phyloP scores from a whole-genome alignment of 352 stramenopile species.

The Lagenidium giganteum region DNA sequence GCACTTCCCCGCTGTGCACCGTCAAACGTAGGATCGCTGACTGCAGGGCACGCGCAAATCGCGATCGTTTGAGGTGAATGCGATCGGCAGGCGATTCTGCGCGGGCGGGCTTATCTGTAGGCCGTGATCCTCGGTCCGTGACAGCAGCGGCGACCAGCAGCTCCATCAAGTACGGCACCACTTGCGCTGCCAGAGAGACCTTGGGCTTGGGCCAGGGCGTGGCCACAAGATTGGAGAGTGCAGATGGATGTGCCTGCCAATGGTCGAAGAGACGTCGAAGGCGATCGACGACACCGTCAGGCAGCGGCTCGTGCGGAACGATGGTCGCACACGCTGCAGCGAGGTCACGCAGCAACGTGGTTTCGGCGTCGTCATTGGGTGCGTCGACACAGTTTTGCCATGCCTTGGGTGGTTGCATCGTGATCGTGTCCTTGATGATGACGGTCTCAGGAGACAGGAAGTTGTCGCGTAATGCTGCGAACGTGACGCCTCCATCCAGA shows the following conservation, averaged over 20 bases:
- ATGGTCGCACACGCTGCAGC: conserved; percentile 23
- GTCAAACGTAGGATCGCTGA: conserved; percentile 35
- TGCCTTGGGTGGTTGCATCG: conserved; percentile 13
- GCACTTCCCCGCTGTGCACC: conserved; percentile 29
- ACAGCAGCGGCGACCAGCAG: conserved; percentile 6
- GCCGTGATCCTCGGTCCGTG: conserved; percentile 2
- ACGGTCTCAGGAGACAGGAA: conserved; percentile 46
- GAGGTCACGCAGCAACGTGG: conserved; percentile 23
- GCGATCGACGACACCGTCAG: conserved; percentile 25
- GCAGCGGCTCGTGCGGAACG: conserved; percentile 36
- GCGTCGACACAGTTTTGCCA: conserved; percentile 36
- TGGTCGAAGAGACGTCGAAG: too few species aligned
- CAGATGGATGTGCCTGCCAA: too few species aligned
- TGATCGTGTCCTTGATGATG: conserved; percentile 38
- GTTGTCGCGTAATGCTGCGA: conserved; percentile 46
- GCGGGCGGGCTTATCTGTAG: neutral
- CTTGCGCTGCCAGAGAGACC: neutral
- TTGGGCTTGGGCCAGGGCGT: conserved; percentile 4
- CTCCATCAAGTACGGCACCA: conserved; percentile 17
- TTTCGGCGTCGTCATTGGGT: conserved; percentile 24
- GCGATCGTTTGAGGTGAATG: too few species aligned
- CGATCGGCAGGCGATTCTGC: conserved; percentile 30
- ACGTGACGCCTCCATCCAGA: conserved; percentile 40
- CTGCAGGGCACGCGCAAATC: conserved; percentile 25
- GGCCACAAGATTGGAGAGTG: too few species aligned